Percentiles rank a stretch among this genome's conserved stretches.
Evolutionary conservation across 805 yeast species (phyloP).

Genomic region (Saccharomycopsis microspora): DNA sequence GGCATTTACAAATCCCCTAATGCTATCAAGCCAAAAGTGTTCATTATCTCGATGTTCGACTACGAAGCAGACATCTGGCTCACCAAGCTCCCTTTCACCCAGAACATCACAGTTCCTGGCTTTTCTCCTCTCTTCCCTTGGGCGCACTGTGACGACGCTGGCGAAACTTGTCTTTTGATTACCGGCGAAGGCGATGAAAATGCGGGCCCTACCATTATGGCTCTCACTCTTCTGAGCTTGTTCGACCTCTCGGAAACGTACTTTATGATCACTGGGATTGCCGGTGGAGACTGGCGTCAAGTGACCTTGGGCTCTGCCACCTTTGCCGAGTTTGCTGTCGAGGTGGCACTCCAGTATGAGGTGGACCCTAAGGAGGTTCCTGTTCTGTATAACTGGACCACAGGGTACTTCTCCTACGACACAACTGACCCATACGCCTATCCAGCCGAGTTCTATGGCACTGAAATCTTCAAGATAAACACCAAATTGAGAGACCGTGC

Average conservation of each 20-base stretch:
- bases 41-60: constrained; percentile 45
- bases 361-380: constrained; percentile 36
- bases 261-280: constrained; percentile 55
- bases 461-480: constrained; percentile 55
- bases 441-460: constrained; percentile 47
- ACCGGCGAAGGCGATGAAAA: constrained; percentile 65
- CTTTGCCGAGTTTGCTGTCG: constrained; percentile 49
- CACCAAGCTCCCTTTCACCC: constrained; percentile 32
- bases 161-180: constrained; percentile 45
- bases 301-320: constrained; percentile 53
- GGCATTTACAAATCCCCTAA: constrained; percentile 4
- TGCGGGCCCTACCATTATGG: constrained; percentile 49
- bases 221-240: constrained; percentile 39
- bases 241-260: constrained; percentile 51
- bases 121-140: constrained; percentile 48
- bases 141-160: constrained; percentile 42
- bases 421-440: constrained; percentile 36
- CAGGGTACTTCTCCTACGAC: constrained; percentile 50
- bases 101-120: constrained; percentile 56
- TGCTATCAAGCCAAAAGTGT: constrained; percentile 34
- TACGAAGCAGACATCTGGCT: constrained; percentile 45
- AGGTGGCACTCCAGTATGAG: constrained; percentile 49
- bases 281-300: constrained; percentile 46
- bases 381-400: constrained; percentile 38
- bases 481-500: constrained; percentile 49